Conservation (phyloP, 768 basidiomycete genomes). For the Pleurotus sapidus region DNA sequence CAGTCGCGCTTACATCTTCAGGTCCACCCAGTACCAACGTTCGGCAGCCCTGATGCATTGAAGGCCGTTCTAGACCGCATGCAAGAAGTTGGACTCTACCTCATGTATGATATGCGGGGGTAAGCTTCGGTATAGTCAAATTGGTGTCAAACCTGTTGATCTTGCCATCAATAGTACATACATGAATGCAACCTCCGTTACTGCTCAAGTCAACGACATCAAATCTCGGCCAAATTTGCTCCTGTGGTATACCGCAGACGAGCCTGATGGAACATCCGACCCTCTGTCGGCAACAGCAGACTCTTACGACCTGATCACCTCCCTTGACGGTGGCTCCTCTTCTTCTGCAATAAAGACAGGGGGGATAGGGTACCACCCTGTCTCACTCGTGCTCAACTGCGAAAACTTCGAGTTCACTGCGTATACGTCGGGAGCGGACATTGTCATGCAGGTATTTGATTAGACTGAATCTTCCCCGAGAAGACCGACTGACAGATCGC, state of each 20-base stretch:
- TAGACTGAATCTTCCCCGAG: background rate
- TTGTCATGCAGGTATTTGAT: slow-evolving; percentile 41
- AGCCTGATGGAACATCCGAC: slow-evolving; percentile 70
- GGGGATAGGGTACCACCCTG: slow-evolving; percentile 60
- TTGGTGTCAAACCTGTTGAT: background rate
- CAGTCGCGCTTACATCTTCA: slow-evolving; percentile 28
- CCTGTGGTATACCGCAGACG: slow-evolving; percentile 73
- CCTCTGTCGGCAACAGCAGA: slow-evolving; percentile 57
- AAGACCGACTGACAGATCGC: background rate
- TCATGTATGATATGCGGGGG: slow-evolving; percentile 85
- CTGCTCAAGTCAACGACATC: slow-evolving; percentile 65
- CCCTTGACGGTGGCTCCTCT: slow-evolving; percentile 43
- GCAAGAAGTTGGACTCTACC: slow-evolving; percentile 65
- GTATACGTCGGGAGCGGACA: slow-evolving; percentile 63
- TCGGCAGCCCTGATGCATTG: slow-evolving; percentile 55
- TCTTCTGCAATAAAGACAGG: slow-evolving; percentile 25
- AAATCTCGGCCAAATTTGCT: slow-evolving; percentile 68
- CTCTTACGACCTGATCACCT: slow-evolving; percentile 55
- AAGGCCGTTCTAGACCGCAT: slow-evolving; percentile 63
- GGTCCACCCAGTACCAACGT: slow-evolving; percentile 73
- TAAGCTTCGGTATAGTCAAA: slow-evolving; percentile 17
- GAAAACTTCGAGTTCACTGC: slow-evolving; percentile 61
- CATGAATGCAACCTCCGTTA: slow-evolving; percentile 60
- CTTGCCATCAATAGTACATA: slow-evolving; percentile 44
- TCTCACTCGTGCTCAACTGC: slow-evolving; percentile 64